Percentiles rank a stretch among this genome's conserved stretches.
These are phyloP conservation scores for Erodium texanum DNA, from an alignment of 441 rosid species.

Conservation along the genomic window DNA sequence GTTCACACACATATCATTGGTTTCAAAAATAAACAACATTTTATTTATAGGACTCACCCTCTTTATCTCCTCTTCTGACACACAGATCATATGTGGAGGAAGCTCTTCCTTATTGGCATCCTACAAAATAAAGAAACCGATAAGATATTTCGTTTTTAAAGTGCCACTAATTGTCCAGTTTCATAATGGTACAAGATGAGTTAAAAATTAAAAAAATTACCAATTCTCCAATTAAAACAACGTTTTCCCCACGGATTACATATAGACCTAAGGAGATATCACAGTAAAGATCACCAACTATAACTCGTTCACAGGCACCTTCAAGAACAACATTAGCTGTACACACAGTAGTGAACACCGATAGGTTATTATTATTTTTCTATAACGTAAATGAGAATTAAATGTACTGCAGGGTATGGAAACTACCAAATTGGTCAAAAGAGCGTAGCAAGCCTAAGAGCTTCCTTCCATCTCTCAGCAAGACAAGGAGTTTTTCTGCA, in stretches of 20 bases:
- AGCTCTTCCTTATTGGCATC: constrained; percentile 59
- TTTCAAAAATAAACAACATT: not conserved
- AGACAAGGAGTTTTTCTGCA: constrained; percentile 81
- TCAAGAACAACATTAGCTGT: constrained; percentile 94
- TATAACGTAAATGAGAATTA: not conserved
- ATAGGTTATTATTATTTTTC: not conserved
- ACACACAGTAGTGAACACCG: constrained; percentile 24
- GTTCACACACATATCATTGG: too few relatives aligned
- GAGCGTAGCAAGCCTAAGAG: constrained; percentile 85
- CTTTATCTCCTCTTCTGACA: constrained; percentile 47
- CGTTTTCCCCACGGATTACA: constrained; percentile 93
- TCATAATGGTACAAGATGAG: not conserved
- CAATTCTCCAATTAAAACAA: constrained; percentile 91
- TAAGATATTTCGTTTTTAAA: not conserved
- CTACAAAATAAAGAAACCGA: constrained; percentile 18
- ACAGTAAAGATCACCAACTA: constrained; percentile 79
- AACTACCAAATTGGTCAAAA: constrained; percentile 89
- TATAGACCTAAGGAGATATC: constrained; percentile 92
- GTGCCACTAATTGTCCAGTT: not conserved
- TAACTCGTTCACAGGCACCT: constrained; percentile 89
- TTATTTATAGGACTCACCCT: constrained; percentile 29
- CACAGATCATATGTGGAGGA: constrained; percentile 52
- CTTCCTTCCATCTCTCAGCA: constrained; percentile 87
- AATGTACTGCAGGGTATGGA: not conserved
- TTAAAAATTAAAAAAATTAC: constrained; percentile 43